A percentile compares a stretch with the other conserved stretches of the same genome.
Conservation (phyloP, 2,329 filamentous ascomycete genomes). For the Venturia effusa region DNA sequence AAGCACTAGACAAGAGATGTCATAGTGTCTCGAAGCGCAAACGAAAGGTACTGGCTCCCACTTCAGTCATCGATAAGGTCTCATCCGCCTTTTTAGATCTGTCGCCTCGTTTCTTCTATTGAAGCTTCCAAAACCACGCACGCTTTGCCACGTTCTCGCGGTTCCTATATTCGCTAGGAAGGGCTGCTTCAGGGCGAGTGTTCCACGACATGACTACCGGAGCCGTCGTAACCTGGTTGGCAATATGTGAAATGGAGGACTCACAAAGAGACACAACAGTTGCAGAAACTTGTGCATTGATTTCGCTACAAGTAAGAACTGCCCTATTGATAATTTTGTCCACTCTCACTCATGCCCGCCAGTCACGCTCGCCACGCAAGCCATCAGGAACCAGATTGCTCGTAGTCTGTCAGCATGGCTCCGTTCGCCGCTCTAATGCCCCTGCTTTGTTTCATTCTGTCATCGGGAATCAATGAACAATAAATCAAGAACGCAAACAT, state of each 20-base stretch:
- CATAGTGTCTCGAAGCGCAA: too few relatives aligned
- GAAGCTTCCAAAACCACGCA: too few relatives aligned
- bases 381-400: not conserved
- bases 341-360: not conserved
- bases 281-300: conserved; percentile 5
- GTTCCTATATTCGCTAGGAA: too few relatives aligned
- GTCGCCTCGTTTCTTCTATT: too few relatives aligned
- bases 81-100: too few relatives aligned
- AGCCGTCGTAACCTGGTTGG: too few relatives aligned
- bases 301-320: conserved; percentile 3
- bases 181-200: too few relatives aligned
- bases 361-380: not conserved
- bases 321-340: conserved; percentile 3
- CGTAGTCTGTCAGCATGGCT: not conserved
- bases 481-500: not conserved
- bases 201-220: too few relatives aligned
- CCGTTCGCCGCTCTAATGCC: not conserved
- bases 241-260: not conserved
- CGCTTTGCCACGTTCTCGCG: too few relatives aligned
- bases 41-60: not conserved
- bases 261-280: not conserved
- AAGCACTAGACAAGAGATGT: too few relatives aligned
- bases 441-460: not conserved
- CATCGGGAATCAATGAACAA: not conserved
- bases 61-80: not conserved